Percentiles rank a stretch among this genome's conserved stretches.
Conservation (phyloP, 2,329 filamentous ascomycete species). For the Alternaria metachromatica region DNA sequence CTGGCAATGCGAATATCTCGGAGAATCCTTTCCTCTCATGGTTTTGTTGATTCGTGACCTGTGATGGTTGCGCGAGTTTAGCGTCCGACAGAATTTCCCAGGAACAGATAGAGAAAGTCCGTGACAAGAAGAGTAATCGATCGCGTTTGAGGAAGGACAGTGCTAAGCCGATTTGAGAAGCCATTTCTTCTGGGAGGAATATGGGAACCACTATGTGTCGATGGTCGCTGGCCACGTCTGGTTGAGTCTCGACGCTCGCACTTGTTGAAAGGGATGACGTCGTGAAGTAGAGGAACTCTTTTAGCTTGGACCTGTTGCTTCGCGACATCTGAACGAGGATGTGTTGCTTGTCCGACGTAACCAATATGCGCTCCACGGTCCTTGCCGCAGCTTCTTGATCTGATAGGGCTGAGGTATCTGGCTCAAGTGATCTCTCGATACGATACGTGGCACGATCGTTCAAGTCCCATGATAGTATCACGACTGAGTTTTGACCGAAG, state of each 20-base stretch:
- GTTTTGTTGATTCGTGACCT: neutral
- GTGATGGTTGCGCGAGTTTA: neutral
- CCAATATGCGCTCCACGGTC: neutral
- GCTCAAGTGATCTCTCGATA: neutral
- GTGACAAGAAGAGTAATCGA: neutral
- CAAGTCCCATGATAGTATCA: neutral
- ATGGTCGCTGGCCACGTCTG: neutral
- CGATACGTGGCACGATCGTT: neutral
- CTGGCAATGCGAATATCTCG: neutral
- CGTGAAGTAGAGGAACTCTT: neutral
- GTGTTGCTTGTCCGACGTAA: neutral
- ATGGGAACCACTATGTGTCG: neutral
- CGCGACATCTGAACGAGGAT: neutral
- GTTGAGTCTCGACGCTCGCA: neutral
- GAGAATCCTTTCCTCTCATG: neutral
- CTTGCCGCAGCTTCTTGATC: neutral
- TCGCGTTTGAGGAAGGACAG: neutral
- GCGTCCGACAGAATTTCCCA: neutral
- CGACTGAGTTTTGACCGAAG: neutral
- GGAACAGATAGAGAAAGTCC: neutral
- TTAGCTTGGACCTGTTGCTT: neutral
- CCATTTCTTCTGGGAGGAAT: neutral
- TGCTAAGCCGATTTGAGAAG: neutral
- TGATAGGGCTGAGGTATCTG: neutral
- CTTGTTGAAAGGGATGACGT: neutral